A percentile compares a stretch with the other conserved stretches of the same genome.
Evolutionary conservation across 305 asterid genomes (phyloP).

Genomic region (Solanum aculeatissimum): DNA sequence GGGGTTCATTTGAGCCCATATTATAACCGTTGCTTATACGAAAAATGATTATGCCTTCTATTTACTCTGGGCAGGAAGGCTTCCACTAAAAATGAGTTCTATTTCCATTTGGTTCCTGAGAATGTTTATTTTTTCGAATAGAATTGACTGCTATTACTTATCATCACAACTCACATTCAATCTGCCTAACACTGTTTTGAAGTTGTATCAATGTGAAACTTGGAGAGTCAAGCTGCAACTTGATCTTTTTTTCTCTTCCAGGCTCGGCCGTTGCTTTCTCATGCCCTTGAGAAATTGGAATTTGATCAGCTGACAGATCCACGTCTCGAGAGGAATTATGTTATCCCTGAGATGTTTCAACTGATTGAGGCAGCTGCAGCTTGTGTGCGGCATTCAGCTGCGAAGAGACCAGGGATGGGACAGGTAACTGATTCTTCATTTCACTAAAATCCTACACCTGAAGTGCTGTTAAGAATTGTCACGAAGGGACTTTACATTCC

Average conservation of each 20-base stretch:
- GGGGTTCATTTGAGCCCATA: background rate
- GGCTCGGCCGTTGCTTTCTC: conserved; percentile 77
- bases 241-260: conserved; percentile 12
- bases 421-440: conserved; percentile 34
- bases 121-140: background rate
- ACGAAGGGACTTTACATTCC: background rate
- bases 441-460: background rate
- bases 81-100: background rate
- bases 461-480: background rate
- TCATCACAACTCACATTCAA: background rate
- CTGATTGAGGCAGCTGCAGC: conserved; percentile 82
- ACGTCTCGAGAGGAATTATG: conserved; percentile 46
- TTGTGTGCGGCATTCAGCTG: conserved; percentile 70
- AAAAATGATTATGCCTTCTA: background rate
- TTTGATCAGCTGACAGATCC: conserved; percentile 63
- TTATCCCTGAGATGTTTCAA: conserved; percentile 46
- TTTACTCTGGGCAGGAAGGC: background rate
- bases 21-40: background rate
- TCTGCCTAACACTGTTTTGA: background rate
- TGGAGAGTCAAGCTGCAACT: background rate
- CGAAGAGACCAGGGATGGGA: conserved; percentile 80
- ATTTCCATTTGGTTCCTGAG: background rate
- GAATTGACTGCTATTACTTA: background rate
- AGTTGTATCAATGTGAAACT: background rate
- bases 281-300: conserved; percentile 52